Evolutionary conservation across 2,329 filamentous ascomycete genomes (phyloP), one percentile per base, ranked within the genome.

Genomic region (Exophiala lecanii-corni): DNA sequence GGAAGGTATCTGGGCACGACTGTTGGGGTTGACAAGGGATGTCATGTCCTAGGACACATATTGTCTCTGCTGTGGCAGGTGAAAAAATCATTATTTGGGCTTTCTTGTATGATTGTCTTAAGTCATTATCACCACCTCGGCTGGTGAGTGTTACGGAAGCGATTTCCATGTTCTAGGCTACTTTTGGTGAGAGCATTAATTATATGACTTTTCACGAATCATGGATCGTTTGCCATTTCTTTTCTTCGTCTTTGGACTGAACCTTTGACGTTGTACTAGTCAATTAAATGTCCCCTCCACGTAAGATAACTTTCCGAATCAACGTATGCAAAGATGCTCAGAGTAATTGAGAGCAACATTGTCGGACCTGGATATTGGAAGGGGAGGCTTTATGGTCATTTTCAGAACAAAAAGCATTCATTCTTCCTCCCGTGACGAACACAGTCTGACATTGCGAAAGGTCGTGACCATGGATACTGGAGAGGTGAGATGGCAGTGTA

Each of bases 351-450:
- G 12, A 26, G 35, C 17, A 39, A n/a, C n/a, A n/a, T n/a, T 43
- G 46, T 25, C 47, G 36, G 50, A 55, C 52, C 50, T 53, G 50
- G 50, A 55, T 48, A 39, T 32, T 48, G 40, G 49, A 42, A 46
- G 41, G 41, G 43, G 39, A 35, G 15, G 21, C 32, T n/a, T n/a
- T n/a, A n/a, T n/a, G n/a, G n/a, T n/a, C n/a, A n/a, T n/a, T n/a
- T n/a, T n/a, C 6, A 26, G 6, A 26, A 26, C 23, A 26, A 7
- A 26, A 26, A 12, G 23, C 23, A 26, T 12, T 7, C 12, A 26
- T 60, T 67, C 54, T 67, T 42, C 64, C 64, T 68, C 62, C 56
- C 55, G 46, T 67, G 62, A 67, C 63, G 65, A 67, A 66, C 62
- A 67, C 62, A 68, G 60, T 54, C 62, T 57, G 60, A 65, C 64